Conservation (phyloP, 2,329 filamentous ascomycete genomes). For the Arthroderma uncinatum region DNA sequence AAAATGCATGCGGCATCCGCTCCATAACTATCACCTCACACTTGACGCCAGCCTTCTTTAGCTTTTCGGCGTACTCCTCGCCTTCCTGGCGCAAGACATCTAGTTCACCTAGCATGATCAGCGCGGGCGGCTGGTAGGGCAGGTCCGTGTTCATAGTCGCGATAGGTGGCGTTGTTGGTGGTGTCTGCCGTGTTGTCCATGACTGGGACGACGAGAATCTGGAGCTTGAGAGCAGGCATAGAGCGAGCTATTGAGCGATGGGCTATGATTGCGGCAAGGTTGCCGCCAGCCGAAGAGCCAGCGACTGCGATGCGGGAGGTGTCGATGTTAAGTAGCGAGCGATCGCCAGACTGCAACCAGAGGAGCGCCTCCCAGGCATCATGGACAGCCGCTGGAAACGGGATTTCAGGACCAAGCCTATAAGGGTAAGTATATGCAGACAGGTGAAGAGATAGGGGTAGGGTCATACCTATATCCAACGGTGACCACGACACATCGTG, state of each 20-base stretch:
- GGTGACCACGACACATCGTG: no score
- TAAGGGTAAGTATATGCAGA: background rate
- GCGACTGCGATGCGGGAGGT: conserved; percentile 32
- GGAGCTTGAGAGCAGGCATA: conserved; percentile 33
- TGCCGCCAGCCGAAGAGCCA: conserved; percentile 44
- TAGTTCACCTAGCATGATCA: conserved; percentile 45
- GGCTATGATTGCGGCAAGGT: conserved; percentile 44
- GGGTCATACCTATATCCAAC: no score
- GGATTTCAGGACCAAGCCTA: conserved; percentile 47
- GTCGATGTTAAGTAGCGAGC: conserved; percentile 28
- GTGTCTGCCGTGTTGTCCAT: conserved; percentile 46
- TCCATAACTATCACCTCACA: conserved; percentile 42
- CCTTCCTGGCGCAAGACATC: conserved; percentile 49
- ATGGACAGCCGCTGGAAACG: conserved; percentile 47
- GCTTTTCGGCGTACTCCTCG: conserved; percentile 40
- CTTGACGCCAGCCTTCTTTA: conserved; percentile 38
- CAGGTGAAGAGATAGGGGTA: conserved; percentile 44
- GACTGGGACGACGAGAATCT: conserved; percentile 49
- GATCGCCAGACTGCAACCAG: conserved; percentile 29
- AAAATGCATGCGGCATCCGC: conserved; percentile 48
- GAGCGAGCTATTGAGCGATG: conserved; percentile 37
- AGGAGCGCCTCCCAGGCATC: conserved; percentile 47
- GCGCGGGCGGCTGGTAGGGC: conserved; percentile 44
- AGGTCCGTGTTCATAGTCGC: conserved; percentile 41
- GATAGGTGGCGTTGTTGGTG: conserved; percentile 39